These are phyloP conservation scores for Pichia thaimueangensis DNA, from an alignment of 805 yeast genomes.

Conservation along the genomic window DNA sequence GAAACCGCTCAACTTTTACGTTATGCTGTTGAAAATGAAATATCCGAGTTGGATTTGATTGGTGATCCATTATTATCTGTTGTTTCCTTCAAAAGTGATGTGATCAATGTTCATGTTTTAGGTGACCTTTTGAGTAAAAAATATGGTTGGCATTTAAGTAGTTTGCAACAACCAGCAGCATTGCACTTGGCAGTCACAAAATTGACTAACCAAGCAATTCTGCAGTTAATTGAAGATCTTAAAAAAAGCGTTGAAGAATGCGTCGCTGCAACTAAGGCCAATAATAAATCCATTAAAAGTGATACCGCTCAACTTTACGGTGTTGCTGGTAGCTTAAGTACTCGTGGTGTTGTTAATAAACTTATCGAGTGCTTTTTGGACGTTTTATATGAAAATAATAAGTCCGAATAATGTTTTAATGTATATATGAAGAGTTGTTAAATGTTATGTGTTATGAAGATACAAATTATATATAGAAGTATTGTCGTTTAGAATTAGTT, in stretches of 20 bases:
- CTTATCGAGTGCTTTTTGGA: slow-evolving; percentile 79
- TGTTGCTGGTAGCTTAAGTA: slow-evolving; percentile 85
- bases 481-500: no score
- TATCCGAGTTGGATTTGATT: slow-evolving; percentile 57
- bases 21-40: slow-evolving; percentile 35
- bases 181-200: slow-evolving; percentile 84
- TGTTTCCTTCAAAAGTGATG: slow-evolving; percentile 60
- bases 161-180: slow-evolving; percentile 87
- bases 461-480: no score
- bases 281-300: slow-evolving; percentile 20
- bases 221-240: slow-evolving; percentile 51
- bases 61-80: slow-evolving; percentile 89
- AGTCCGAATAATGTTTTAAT: neutral
- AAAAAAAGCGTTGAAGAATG: slow-evolving; percentile 38
- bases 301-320: slow-evolving; percentile 92
- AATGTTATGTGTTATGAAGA: no score
- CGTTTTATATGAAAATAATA: slow-evolving; percentile 54
- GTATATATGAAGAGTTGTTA: no score
- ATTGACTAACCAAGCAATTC: slow-evolving; percentile 56
- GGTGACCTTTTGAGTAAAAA: slow-evolving; percentile 60
- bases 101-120: slow-evolving; percentile 66
- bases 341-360: slow-evolving; percentile 77
- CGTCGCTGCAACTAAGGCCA: slow-evolving; percentile 16
- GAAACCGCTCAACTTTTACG: slow-evolving; percentile 55
- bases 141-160: slow-evolving; percentile 80